Percentiles rank a stretch among this genome's conserved stretches.
Conservation (phyloP, 805 yeast genomes). For the Blastobotrys peoriensis region DNA sequence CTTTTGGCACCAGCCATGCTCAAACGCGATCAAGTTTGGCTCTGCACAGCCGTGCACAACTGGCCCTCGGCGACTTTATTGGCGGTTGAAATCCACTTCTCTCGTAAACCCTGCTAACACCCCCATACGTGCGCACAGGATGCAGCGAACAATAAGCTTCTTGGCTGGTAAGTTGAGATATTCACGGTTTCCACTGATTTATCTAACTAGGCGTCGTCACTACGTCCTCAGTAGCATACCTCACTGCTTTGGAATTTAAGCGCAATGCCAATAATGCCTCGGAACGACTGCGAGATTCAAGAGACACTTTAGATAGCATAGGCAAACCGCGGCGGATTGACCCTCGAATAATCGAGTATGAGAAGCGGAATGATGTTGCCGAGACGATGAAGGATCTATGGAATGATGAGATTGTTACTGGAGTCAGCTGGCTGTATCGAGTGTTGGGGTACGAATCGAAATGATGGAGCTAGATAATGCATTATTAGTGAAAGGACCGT, state of each 20-base stretch:
- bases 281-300: conserved; percentile 42
- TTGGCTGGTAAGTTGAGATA: conserved; percentile 40
- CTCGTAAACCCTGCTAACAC: no score
- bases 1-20: no score
- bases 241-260: conserved; percentile 52
- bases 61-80: no score
- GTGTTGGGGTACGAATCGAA: conserved; percentile 3
- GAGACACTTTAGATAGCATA: conserved; percentile 46
- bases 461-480: no score
- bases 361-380: conserved; percentile 38
- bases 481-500: no score
- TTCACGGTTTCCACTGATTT: conserved; percentile 27
- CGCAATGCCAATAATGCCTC: conserved; percentile 43
- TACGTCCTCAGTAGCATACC: conserved; percentile 51
- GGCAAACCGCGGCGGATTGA: conserved; percentile 43
- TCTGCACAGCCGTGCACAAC: no score
- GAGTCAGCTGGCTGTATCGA: conserved; percentile 57
- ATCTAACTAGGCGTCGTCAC: conserved; percentile 51
- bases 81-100: no score
- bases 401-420: conserved; percentile 64
- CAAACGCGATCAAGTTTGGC: no score
- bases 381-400: conserved; percentile 74
- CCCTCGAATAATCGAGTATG: conserved; percentile 39
- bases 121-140: no score
- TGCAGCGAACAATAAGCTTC: conserved; percentile 43